Evolutionary conservation across 805 yeast species (phyloP).

Genomic region (Pichia ethanolica): DNA sequence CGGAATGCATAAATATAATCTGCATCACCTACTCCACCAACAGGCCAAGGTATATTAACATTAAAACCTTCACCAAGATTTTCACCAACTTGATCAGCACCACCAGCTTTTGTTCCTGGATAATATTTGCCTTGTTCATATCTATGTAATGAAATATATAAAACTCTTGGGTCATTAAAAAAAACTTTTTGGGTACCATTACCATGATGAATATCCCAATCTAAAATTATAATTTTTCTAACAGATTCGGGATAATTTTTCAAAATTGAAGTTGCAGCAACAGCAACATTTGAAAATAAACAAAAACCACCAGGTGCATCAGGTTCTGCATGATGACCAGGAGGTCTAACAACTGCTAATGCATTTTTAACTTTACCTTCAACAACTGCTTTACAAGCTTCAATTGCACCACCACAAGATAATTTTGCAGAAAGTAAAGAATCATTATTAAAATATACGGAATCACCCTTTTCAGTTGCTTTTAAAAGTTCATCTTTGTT

Average conservation of each 20-base stretch:
- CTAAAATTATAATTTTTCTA: conserved; percentile 72
- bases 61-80: conserved; percentile 83
- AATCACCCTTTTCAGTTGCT: conserved; percentile 87
- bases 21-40: conserved; percentile 88
- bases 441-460: conserved; percentile 91
- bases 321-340: conserved; percentile 99
- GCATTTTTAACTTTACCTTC: conserved; percentile 90
- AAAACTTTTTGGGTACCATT: conserved; percentile 96
- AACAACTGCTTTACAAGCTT: conserved; percentile 91
- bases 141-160: conserved; percentile 87
- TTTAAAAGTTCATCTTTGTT: conserved; percentile 65
- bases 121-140: conserved; percentile 88
- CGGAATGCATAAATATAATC: conserved; percentile 91
- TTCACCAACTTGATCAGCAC: conserved; percentile 72
- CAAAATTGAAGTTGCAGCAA: conserved; percentile 83
- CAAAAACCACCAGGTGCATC: conserved; percentile 96
- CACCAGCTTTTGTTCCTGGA: conserved; percentile 89
- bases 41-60: conserved; percentile 91
- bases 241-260: conserved; percentile 84
- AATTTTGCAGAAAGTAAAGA: conserved; percentile 79
- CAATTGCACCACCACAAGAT: conserved; percentile 95
- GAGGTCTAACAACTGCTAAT: conserved; percentile 93
- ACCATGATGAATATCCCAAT: conserved; percentile 99
- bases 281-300: conserved; percentile 91
- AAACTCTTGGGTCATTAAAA: conserved; percentile 78